phyloP scores from a whole-genome alignment of 768 basidiomycete species.

The Boletus rufocinnamomeus region DNA sequence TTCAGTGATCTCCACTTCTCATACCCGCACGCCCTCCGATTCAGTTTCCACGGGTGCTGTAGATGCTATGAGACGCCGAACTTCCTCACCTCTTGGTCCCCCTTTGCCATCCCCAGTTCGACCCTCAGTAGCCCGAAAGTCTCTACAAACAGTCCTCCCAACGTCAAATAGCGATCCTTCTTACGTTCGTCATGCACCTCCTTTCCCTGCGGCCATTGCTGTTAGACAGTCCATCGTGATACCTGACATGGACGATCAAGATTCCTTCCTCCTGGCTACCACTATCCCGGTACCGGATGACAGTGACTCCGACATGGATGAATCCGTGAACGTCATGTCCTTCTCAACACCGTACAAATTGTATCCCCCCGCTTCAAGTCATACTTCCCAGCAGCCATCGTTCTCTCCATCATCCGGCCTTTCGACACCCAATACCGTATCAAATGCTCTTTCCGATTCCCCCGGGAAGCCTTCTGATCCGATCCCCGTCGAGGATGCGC shows the following conservation, averaged over 20 bases:
- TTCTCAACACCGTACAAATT: conserved; percentile 69
- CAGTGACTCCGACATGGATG: conserved; percentile 65
- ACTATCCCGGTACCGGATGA: conserved; percentile 76
- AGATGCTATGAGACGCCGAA: conserved; percentile 41
- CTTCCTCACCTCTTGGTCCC: conserved; percentile 51
- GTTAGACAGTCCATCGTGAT: conserved; percentile 48
- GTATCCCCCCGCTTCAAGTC: conserved; percentile 42
- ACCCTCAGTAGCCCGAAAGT: conserved; percentile 40
- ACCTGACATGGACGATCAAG: conserved; percentile 47
- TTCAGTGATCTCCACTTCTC: conserved; percentile 34
- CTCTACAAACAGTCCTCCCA: conserved; percentile 40
- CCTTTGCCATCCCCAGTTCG: conserved; percentile 35
- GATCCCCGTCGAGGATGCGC: conserved; percentile 76
- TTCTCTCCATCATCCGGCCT: conserved; percentile 55
- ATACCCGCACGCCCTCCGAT: conserved; percentile 50
- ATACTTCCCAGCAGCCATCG: conserved; percentile 47
- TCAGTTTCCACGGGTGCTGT: conserved; percentile 20
- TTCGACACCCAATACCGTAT: conserved; percentile 50
- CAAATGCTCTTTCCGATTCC: conserved; percentile 64
- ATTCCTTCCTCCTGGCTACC: conserved; percentile 69
- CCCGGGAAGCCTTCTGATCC: conserved; percentile 42
- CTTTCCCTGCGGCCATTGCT: conserved; percentile 32
- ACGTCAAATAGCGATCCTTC: conserved; percentile 33
- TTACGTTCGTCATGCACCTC: conserved; percentile 20
- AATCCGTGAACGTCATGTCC: conserved; percentile 62